phyloP scores from a whole-genome alignment of 164 flowering plant genomes.

The Chimonanthus salicifolius region DNA sequence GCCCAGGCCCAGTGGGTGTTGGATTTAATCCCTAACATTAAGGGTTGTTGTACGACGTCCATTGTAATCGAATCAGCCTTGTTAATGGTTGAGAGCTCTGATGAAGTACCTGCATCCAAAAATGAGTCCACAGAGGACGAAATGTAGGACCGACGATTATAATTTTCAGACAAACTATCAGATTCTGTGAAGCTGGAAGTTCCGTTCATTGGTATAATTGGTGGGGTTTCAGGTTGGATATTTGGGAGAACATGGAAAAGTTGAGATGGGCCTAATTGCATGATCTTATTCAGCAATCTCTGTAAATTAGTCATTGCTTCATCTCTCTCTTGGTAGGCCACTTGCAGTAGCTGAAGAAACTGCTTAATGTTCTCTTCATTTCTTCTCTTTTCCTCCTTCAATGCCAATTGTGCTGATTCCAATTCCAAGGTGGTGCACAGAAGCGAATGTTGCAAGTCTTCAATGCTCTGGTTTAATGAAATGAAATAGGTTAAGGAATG shows the following conservation, averaged over 20 bases:
- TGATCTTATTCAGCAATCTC: conserved; percentile 31
- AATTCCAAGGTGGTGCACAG: conserved; percentile 39
- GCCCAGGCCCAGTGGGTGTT: no score
- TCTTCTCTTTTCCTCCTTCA: conserved; percentile 40
- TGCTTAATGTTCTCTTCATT: conserved; percentile 37
- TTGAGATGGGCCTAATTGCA: conserved; percentile 14
- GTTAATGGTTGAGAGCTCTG: conserved; percentile 39
- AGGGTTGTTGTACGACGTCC: conserved; percentile 16
- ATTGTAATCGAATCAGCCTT: conserved; percentile 18
- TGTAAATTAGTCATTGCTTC: conserved; percentile 61
- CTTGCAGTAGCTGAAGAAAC: conserved; percentile 35
- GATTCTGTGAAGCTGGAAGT: conserved; percentile 59
- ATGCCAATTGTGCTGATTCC: conserved; percentile 42
- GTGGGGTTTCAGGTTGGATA: conserved; percentile 24
- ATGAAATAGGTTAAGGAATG: neutral
- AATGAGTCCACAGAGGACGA: conserved; percentile 59
- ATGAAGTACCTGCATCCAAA: conserved; percentile 47
- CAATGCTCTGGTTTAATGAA: conserved; percentile 31
- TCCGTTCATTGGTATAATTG: conserved; percentile 21
- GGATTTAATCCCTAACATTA: neutral
- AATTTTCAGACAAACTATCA: conserved; percentile 42
- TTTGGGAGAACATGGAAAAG: conserved; percentile 10
- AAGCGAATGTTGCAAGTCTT: conserved; percentile 53
- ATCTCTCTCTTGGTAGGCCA: conserved; percentile 60
- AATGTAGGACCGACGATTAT: conserved; percentile 33